Conservation (phyloP, 2,329 filamentous ascomycete species). For the Ophiostoma triangulosporum region DNA sequence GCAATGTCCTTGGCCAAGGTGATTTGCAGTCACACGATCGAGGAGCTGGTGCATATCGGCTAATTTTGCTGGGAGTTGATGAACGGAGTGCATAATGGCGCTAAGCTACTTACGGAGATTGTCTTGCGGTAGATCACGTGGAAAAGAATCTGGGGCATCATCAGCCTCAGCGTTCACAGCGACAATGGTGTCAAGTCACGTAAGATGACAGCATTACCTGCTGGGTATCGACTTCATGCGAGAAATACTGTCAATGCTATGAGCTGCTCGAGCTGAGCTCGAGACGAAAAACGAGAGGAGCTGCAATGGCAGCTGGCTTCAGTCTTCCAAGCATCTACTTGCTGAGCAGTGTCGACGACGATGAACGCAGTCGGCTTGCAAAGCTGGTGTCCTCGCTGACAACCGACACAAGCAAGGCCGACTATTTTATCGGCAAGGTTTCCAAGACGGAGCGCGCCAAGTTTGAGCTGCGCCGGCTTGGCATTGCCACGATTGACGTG, state of each 20-base stretch:
- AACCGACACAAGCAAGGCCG: slow-evolving; percentile 57
- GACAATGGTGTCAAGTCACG: too few species aligned
- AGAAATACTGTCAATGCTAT: background rate
- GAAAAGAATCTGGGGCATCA: background rate
- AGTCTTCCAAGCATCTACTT: slow-evolving; percentile 48
- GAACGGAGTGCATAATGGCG: background rate
- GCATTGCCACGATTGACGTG: slow-evolving; percentile 43
- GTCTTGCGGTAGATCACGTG: background rate
- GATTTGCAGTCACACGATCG: background rate
- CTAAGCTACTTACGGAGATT: slow-evolving; percentile 29
- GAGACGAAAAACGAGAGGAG: background rate
- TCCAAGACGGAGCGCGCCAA: slow-evolving; percentile 54
- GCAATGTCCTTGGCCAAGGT: background rate
- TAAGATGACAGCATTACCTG: background rate
- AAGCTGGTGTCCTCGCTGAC: slow-evolving; percentile 53
- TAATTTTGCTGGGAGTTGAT: background rate
- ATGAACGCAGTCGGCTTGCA: slow-evolving; percentile 51
- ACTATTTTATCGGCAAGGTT: slow-evolving; percentile 62
- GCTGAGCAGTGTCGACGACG: slow-evolving; percentile 49
- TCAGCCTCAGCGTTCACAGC: too few species aligned
- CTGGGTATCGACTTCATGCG: background rate
- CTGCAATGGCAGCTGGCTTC: background rate
- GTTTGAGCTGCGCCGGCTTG: slow-evolving; percentile 61
- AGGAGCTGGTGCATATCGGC: background rate
- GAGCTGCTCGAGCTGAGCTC: background rate